Percentiles rank a stretch among this genome's conserved stretches.
Conservation (phyloP, 2,329 filamentous ascomycete genomes). For the Xylariaceae sp. region DNA sequence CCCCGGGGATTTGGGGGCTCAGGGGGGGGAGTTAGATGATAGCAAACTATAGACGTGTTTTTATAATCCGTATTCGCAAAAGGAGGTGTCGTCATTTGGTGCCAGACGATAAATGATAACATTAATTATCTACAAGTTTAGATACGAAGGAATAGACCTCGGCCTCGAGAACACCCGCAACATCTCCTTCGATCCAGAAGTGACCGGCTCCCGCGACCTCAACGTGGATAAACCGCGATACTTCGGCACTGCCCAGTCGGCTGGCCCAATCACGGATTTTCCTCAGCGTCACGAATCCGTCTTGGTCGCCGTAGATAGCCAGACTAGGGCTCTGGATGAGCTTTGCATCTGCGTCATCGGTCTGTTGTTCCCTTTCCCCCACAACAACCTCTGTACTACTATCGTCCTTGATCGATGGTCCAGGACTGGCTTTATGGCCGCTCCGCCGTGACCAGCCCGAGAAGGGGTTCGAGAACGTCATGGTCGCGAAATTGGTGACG, state of each 20-base stretch:
- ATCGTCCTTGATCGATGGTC: slow-evolving; percentile 1
- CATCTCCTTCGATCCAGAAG: slow-evolving; percentile 63
- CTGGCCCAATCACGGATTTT: slow-evolving; percentile 69
- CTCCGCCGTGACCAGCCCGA: slow-evolving; percentile 25
- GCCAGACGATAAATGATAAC: neutral
- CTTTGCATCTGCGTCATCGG: slow-evolving; percentile 54
- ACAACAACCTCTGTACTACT: slow-evolving; percentile 1
- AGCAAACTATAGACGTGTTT: too few species aligned
- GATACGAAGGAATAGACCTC: slow-evolving; percentile 19
- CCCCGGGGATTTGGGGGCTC: too few species aligned
- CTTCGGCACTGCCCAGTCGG: slow-evolving; percentile 48
- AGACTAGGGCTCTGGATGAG: slow-evolving; percentile 63
- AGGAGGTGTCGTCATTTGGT: neutral
- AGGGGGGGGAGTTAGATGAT: too few species aligned
- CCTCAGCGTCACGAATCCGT: slow-evolving; percentile 70
- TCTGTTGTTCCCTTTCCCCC: slow-evolving; percentile 14
- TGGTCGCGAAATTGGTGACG: slow-evolving; percentile 63
- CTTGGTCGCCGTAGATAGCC: slow-evolving; percentile 73
- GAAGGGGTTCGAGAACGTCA: slow-evolving; percentile 51
- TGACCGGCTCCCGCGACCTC: slow-evolving; percentile 61
- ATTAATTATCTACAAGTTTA: neutral
- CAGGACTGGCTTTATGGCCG: slow-evolving; percentile 13
- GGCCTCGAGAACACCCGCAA: slow-evolving; percentile 41
- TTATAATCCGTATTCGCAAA: neutral
- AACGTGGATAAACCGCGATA: slow-evolving; percentile 49